A percentile compares a stretch with the other conserved stretches of the same genome.
phyloP scores from a whole-genome alignment of 257 asterid genomes.

The Solanum piurae region DNA sequence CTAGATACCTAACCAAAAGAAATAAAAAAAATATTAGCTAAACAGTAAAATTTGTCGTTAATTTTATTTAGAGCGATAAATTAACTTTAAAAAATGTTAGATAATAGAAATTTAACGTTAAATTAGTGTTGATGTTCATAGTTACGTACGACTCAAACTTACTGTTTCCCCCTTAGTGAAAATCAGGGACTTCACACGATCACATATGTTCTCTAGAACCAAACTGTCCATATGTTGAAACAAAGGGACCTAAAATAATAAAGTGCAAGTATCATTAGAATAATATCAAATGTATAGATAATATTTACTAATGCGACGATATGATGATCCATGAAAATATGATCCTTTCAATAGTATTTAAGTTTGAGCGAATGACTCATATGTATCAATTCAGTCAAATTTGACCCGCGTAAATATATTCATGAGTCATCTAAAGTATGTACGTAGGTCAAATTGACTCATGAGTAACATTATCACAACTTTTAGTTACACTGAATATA shows the following conservation, averaged over 20 bases:
- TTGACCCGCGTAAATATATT: too few relatives aligned
- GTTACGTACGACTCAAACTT: not conserved
- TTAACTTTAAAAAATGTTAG: not conserved
- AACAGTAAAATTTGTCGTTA: not conserved
- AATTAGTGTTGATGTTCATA: not conserved
- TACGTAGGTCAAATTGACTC: not conserved
- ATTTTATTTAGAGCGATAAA: not conserved
- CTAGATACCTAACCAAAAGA: slow-evolving; percentile 8
- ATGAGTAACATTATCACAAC: not conserved
- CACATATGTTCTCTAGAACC: slow-evolving; percentile 89
- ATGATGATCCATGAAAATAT: not conserved
- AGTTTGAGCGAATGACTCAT: not conserved
- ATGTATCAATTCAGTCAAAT: too few relatives aligned
- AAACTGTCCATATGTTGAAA: slow-evolving; percentile 95
- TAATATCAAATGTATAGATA: not conserved
- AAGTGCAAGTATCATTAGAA: not conserved
- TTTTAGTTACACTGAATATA: too few relatives aligned
- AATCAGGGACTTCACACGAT: slow-evolving; percentile 83
- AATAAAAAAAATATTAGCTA: not conserved
- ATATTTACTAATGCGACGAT: not conserved
- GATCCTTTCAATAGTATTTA: not conserved
- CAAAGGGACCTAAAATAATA: slow-evolving; percentile 56
- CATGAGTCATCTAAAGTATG: not conserved
- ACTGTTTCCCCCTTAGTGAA: slow-evolving; percentile 95
- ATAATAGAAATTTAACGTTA: not conserved